Base-by-base conservation (phyloP, 768 basidiomycete species). In the Tricholoma saponaceum region DNA sequence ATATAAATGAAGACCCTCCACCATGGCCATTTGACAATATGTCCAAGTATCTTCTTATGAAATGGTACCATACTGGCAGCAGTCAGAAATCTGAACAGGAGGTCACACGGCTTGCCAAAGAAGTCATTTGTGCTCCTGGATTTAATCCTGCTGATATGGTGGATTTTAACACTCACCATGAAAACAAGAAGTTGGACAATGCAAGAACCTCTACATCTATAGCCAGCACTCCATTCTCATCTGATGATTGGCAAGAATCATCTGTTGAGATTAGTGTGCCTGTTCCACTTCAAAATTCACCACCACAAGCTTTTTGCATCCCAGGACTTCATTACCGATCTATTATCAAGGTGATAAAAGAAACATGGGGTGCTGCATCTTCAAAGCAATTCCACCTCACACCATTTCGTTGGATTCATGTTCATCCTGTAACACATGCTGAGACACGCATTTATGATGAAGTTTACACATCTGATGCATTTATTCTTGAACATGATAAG, bases 181-280 rank as follows among this genome's bases (percentile, higher is more conserved):
- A 67, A 37, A 61, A 68, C 35, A 30, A 58, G n/a, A 59, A 44
- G 25, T 35, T 56, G 30, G 65, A 68, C 26, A 4, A 33, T 41
- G 39, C 39, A 35, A 35, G 33, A 35, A 35, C 12, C n/a, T 35
- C 56, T 10, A n/a, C 39, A n/a, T 6, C 14, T 6, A 18, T 41
- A 3, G 18, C 39, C 5, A n/a, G n/a, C 12, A 12, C 39, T 9
- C 39, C 39, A 9, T 41, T 41, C 18, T 41, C n/a, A 18, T 6
- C 5, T 41, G 39, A 41, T 41, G 39, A 12, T 12, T 41, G 39
- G 39, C 39, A n/a, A n/a, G 39, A 41, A 12, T 6, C 12, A n/a
- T 5, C 59, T 2, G 66, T 75, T 14, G 52, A 66, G 13, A 69
- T 77, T 6, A 41, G 51, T 1, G 52, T 77, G 0, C 74, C 74